phyloP scores from a whole-genome alignment of 768 basidiomycete genomes.

The Trametes maxima region DNA sequence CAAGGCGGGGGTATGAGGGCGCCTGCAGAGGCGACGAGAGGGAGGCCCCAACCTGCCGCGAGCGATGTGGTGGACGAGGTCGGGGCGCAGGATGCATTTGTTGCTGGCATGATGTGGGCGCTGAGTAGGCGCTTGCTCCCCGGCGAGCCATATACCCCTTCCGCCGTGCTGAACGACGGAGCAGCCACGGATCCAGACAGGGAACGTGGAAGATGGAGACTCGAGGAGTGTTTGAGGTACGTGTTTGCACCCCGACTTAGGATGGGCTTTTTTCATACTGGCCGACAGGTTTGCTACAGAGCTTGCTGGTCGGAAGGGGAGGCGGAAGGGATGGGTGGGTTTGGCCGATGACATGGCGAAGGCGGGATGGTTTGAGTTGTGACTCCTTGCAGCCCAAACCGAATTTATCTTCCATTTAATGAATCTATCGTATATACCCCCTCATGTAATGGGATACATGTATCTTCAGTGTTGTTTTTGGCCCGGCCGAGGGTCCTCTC shows the following conservation, averaged over 20 bases:
- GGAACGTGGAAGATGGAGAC: conserved; percentile 60
- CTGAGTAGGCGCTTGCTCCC: conserved; percentile 72
- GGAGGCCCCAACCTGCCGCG: neutral
- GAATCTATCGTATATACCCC: conserved; percentile 2
- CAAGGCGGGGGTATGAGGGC: conserved; percentile 5
- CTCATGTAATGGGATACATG: neutral
- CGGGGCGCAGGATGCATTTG: conserved; percentile 80
- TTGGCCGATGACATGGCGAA: conserved; percentile 72
- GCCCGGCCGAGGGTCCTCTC: too few relatives aligned
- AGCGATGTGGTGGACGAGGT: conserved; percentile 64
- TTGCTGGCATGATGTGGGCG: conserved; percentile 88
- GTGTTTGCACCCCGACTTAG: conserved; percentile 15
- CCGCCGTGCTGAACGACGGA: conserved; percentile 18
- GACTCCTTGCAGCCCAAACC: neutral
- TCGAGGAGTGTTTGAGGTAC: conserved; percentile 82
- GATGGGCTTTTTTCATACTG: neutral
- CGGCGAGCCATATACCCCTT: conserved; percentile 71
- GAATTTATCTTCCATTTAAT: neutral
- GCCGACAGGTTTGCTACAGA: conserved; percentile 78
- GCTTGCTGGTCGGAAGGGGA: conserved; percentile 74
- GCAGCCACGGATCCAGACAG: conserved; percentile 31
- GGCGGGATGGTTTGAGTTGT: conserved; percentile 72
- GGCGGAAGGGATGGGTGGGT: conserved; percentile 63
- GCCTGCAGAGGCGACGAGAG: conserved; percentile 2
- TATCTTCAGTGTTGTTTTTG: too few relatives aligned